Percentiles rank a stretch among this genome's conserved stretches.
Evolutionary conservation across 176 grass and related monocot species (phyloP).

Genomic region (Oryza brachyantha): DNA sequence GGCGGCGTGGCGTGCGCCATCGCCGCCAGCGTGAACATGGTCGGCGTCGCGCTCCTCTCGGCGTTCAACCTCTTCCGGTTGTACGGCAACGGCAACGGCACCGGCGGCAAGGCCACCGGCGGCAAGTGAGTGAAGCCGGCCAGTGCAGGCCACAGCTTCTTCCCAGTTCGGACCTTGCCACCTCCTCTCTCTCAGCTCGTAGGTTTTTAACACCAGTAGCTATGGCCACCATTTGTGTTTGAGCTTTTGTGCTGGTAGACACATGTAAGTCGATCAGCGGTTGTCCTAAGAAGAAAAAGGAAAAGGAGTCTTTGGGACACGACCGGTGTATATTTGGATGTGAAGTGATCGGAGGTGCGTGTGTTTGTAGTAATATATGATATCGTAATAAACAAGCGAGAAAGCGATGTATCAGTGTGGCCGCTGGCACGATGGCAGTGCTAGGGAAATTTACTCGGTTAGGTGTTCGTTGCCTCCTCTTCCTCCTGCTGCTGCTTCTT

Average conservation of each 20-base stretch:
- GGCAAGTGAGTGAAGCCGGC: conserved; percentile 30
- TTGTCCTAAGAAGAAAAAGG: no score
- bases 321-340: conserved; percentile 46
- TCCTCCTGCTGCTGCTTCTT: background rate
- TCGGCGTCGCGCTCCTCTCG: conserved; percentile 55
- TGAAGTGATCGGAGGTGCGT: conserved; percentile 30
- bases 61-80: conserved; percentile 92
- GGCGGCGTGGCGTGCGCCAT: conserved; percentile 53
- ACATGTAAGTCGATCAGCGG: background rate
- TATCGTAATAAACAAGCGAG: conserved; percentile 44
- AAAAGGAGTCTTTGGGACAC: conserved; percentile 20
- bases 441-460: background rate
- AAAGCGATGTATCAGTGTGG: conserved; percentile 24
- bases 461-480: no score
- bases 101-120: background rate
- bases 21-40: conserved; percentile 41
- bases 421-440: background rate
- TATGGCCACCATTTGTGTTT: background rate
- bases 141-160: background rate
- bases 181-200: background rate
- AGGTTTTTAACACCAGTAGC: conserved; percentile 17
- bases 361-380: conserved; percentile 37
- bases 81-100: conserved; percentile 47
- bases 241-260: conserved; percentile 16
- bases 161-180: background rate